Conservation (phyloP, 352 stramenopile genomes). For the Phytophthora cryptogea region DNA sequence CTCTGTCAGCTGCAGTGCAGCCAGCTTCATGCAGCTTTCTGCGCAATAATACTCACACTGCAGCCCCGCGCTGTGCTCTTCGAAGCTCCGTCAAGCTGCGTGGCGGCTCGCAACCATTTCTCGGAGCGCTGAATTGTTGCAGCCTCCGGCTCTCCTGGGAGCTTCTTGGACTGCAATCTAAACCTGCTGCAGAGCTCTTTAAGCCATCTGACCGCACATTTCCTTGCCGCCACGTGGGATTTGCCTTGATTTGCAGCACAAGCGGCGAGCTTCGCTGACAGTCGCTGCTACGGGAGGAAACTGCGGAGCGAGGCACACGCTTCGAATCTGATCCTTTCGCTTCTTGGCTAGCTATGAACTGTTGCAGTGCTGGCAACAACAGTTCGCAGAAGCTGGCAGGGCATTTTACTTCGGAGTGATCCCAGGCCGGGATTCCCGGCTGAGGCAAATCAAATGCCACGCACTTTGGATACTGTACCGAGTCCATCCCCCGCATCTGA, state of each 20-base stretch:
- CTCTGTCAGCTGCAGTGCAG: no score
- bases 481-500: conserved; percentile 17
- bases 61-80: no score
- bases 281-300: conserved; percentile 10
- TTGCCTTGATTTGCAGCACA: conserved; percentile 31
- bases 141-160: conserved; percentile 18
- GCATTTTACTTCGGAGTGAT: background rate
- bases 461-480: conserved; percentile 29
- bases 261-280: conserved; percentile 7
- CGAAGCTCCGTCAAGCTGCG: no score
- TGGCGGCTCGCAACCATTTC: background rate
- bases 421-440: no score
- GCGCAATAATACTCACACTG: no score
- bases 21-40: no score
- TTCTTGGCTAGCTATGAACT: no score
- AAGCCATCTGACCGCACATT: conserved; percentile 14
- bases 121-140: conserved; percentile 12
- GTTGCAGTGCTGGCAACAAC: no score
- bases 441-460: conserved; percentile 18
- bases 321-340: conserved; percentile 10
- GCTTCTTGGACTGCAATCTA: background rate
- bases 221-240: conserved; percentile 24
- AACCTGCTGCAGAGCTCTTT: conserved; percentile 9
- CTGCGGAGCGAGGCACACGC: conserved; percentile 3
- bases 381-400: background rate